Percentiles rank a stretch among this genome's conserved stretches.
These are phyloP conservation scores for Annulohypoxylon maeteangense DNA, from an alignment of 495 filamentous ascomycete species.

Conservation along the genomic window DNA sequence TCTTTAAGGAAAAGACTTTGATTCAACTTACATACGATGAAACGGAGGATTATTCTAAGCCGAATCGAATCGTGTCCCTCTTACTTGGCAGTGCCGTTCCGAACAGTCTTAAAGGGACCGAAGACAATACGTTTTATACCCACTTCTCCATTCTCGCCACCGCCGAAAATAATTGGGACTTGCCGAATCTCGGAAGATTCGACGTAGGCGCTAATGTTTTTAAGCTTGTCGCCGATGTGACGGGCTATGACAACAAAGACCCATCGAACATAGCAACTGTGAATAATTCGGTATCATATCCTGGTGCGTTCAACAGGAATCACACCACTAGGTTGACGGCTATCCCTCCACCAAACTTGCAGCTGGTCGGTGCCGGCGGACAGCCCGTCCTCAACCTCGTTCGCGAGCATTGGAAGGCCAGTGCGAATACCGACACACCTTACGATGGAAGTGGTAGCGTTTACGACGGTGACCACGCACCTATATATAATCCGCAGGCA, in stretches of 20 bases:
- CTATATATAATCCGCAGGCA: conserved; percentile 38
- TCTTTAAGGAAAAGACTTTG: conserved; percentile 71
- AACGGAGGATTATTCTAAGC: conserved; percentile 63
- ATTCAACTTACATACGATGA: conserved; percentile 77
- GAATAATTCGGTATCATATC: conserved; percentile 72
- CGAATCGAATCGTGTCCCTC: conserved; percentile 70
- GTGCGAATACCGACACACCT: conserved; percentile 47
- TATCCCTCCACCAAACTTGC: conserved; percentile 57
- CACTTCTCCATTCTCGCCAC: conserved; percentile 76
- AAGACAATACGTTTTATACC: conserved; percentile 75
- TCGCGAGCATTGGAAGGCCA: conserved; percentile 43
- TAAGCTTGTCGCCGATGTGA: conserved; percentile 66
- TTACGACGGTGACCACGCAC: conserved; percentile 51
- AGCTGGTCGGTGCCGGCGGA: conserved; percentile 58
- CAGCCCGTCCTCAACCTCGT: conserved; percentile 49
- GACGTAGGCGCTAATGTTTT: conserved; percentile 79
- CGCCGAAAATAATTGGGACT: conserved; percentile 72
- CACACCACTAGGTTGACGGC: conserved; percentile 41
- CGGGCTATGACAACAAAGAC: conserved; percentile 67
- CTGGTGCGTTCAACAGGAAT: conserved; percentile 62
- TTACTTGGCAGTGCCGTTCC: conserved; percentile 73
- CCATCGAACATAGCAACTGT: conserved; percentile 66
- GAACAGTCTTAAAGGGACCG: conserved; percentile 63
- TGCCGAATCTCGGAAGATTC: conserved; percentile 74
- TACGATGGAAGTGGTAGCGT: conserved; percentile 62